Evolutionary conservation across 305 asterid species (phyloP), one percentile per base, ranked within the genome.

Genomic region (Euphrasia arctica): DNA sequence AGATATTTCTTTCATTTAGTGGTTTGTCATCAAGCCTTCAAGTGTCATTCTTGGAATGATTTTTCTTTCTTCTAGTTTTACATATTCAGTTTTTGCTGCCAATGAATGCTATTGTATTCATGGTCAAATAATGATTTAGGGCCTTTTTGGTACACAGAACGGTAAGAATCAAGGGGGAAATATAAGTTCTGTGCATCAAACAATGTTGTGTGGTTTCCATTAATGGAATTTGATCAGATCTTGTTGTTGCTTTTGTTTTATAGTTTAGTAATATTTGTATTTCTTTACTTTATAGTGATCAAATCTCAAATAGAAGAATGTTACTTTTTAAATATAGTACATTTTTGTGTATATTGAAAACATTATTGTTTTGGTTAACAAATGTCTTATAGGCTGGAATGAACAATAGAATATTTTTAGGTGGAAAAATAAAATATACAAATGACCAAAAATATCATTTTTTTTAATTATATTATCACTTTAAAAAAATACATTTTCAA

Each of bases 21-120:
- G 34, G 59, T 13, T 27, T 50, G 67, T 45, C 62, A 41, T 39
- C 59, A 67, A 68, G 58, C 71, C 56, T 72, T 34, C 5, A 63
- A 69, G 56, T 60, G 29, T 66, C 65, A 72, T 66, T 45, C 67
- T 71, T 77, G 75, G 67, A 71, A 65, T 31, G 72, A 74, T 77
- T 71, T 70, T 3, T 49, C 77, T 74, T 74, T 66, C 34, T 70
- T 68, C 66, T 52, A 63, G 73, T 73, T 68, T 70, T 54, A 60
- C 54, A 62, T 70, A 64, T 60, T 62, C 71, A 67, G 65, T 78
- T 69, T 74, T 64, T 70, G 85, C 62, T 67, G 77, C 77, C 54
- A 56, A 36, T 41, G 72, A 61, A 60, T 60, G 3, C 11, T 22
- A 61, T 62, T 58, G 54, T 62, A 61, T 74, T 61, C 76, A 50